Evolutionary conservation across 495 filamentous ascomycete species (phyloP).

Genomic region (Bryoglossum gracile): DNA sequence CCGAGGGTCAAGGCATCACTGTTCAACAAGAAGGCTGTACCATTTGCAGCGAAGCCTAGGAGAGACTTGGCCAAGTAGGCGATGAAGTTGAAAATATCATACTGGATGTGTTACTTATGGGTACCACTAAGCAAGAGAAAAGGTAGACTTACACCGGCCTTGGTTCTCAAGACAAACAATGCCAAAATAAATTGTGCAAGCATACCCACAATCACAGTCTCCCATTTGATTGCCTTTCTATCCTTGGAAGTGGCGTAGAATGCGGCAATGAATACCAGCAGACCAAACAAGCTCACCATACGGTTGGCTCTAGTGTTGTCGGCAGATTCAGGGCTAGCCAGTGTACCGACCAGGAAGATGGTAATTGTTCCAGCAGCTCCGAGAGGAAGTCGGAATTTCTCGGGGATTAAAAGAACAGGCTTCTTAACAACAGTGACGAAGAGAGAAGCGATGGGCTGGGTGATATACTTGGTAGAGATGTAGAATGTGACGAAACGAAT

Average conservation of each 20-base stretch:
- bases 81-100: constrained; percentile 85
- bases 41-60: constrained; percentile 62
- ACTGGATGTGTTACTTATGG: constrained; percentile 22
- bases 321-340: constrained; percentile 57
- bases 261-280: constrained; percentile 59
- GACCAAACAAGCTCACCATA: constrained; percentile 72
- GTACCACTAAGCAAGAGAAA: neutral
- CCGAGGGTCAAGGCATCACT: constrained; percentile 7
- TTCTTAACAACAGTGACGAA: constrained; percentile 53
- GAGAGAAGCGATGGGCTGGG: constrained; percentile 53
- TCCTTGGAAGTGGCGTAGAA: constrained; percentile 67
- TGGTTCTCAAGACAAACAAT: constrained; percentile 75
- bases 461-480: constrained; percentile 57
- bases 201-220: constrained; percentile 86
- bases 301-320: constrained; percentile 76
- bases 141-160: constrained; percentile 43
- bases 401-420: constrained; percentile 46
- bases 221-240: constrained; percentile 66
- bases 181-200: constrained; percentile 80
- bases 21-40: constrained; percentile 63
- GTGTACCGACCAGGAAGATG: constrained; percentile 67
- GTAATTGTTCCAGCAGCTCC: constrained; percentile 54
- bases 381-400: constrained; percentile 50
- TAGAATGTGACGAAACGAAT: constrained; percentile 69
- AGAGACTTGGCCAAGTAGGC: constrained; percentile 60